Evolutionary conservation across 306 rosid species (phyloP), one percentile per base, ranked within the genome.

Genomic region (Vicia faba): DNA sequence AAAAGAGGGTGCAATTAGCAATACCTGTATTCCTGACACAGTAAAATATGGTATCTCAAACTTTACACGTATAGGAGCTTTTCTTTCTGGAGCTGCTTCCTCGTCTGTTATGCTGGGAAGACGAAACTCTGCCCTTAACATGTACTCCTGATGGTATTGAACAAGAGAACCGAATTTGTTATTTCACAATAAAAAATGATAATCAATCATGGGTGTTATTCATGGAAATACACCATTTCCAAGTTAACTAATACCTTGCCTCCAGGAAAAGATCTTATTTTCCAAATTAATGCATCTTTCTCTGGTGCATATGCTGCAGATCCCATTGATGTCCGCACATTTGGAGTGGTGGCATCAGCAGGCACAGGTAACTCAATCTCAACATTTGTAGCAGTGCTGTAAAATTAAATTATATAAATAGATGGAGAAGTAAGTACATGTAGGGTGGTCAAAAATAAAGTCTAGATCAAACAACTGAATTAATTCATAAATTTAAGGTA

Each of bases 21-120:
- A 18, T 86, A 93, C 99, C 99, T 93, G 97, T 62, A 93, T 93
- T 54, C 97, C 99, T 26, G 97, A 93, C 73, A 90, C 90, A 15
- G 99, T 93, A 75, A 93, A 93, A 85, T 93, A 93, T 66, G 99
- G 99, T 80, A 90, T 93, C 92, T 90, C 97, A 61, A 93, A 93
- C 81, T 90, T 93, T 74, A 93, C 96, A 58, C 95, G 95, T 75
- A 93, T 85, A 10, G 97, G 99, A 76, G 97, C 96, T 84, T 88
- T 93, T 70, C 97, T 86, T 85, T 93, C 97, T 0, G 97, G 99
- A 74, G 85, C 38, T 76, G 90, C 84, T 36, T 93, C 99, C 84
- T 93, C 99, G 15, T 86, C 96, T 54, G 84, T 79, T 69, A 93
- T 78, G 61, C 90, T 84, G 39, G 99, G 99, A 76, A 93, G 99